These are phyloP conservation scores for Begonia fuchsioides DNA, from an alignment of 306 rosid species.

Conservation along the genomic window DNA sequence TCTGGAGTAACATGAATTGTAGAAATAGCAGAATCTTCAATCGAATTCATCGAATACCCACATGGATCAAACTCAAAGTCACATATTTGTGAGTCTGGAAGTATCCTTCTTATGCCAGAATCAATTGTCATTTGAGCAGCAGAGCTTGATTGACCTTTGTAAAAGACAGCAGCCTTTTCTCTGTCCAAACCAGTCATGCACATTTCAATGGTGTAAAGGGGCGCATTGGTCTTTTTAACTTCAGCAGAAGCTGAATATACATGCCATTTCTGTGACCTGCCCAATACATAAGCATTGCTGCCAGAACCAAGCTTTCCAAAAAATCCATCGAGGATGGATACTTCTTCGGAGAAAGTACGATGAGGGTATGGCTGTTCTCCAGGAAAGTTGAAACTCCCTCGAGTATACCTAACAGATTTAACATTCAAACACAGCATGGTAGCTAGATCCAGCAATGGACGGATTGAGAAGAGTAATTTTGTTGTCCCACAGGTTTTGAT, in stretches of 20 bases:
- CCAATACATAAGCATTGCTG: constrained; percentile 62
- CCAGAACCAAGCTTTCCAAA: constrained; percentile 54
- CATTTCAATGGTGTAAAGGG: constrained; percentile 64
- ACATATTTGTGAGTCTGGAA: constrained; percentile 64
- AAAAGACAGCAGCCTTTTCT: constrained; percentile 66
- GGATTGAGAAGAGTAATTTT: constrained; percentile 69
- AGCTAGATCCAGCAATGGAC: constrained; percentile 57
- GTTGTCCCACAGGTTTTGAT: constrained; percentile 97
- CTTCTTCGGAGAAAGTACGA: constrained; percentile 69
- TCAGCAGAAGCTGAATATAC: constrained; percentile 59
- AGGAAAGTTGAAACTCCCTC: constrained; percentile 85
- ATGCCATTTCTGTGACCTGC: constrained; percentile 67
- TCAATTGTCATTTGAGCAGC: constrained; percentile 51
- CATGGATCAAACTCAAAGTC: constrained; percentile 95
- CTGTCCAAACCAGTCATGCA: constrained; percentile 83
- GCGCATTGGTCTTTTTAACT: constrained; percentile 14
- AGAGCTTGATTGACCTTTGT: constrained; percentile 31
- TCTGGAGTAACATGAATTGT: constrained; percentile 92
- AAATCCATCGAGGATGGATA: constrained; percentile 51
- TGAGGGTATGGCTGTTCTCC: constrained; percentile 78
- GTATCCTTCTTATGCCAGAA: constrained; percentile 71
- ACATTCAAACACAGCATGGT: constrained; percentile 43
- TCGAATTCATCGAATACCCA: constrained; percentile 88
- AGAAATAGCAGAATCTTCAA: constrained; percentile 68
- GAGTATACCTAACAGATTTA: constrained; percentile 64